Base-by-base conservation (phyloP, 768 basidiomycete species). In the Imleria badia region DNA sequence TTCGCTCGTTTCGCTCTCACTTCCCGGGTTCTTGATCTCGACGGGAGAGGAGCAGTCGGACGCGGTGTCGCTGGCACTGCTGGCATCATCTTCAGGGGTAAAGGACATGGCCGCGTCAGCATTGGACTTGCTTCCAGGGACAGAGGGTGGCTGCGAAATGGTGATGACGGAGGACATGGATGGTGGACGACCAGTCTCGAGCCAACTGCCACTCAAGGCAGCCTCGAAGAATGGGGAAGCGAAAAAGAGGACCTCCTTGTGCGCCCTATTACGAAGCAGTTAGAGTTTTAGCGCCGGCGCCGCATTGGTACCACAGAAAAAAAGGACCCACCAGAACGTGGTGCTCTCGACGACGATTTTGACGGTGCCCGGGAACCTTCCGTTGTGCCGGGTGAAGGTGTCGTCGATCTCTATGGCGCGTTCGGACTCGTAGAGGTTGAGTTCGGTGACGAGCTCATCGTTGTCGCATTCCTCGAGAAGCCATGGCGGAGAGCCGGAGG, bases 161-260 rank as follows among this genome's bases (percentile, higher is more conserved):
- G 91, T 92, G 65, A 92, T 87, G 31, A 91, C 78, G 45, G 90
- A 91, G 23, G 87, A 90, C 78, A 88, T 83, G 52, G 88, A 91
- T 22, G 77, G 81, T 19, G 87, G 89, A 36, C 89, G 80, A 33
- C 86, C 88, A 7, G 87, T 94, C 73, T 96, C 94, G 13, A 89
- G 89, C 94, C 94, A 96, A 64, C 90, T 83, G 9, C 94, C 94
- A 61, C 91, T 91, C 44, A 96, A 75, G 10, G 92, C 87, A 17
- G 91, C 91, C 71, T 94, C 87, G 69, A 96, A 96, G 78, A 96
- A 96, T 0, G 94, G 91, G n/a, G 92, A 94, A 5, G 93, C 89
- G 66, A 94, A 96, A 72, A 86, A 89, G 7, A 96, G 75, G 29
- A 96, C 83, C 66, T 95, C 93, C 69, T 91, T 94, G 73, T 96